Conservation (phyloP, 495 filamentous ascomycete genomes). For the Neurospora sp. region DNA sequence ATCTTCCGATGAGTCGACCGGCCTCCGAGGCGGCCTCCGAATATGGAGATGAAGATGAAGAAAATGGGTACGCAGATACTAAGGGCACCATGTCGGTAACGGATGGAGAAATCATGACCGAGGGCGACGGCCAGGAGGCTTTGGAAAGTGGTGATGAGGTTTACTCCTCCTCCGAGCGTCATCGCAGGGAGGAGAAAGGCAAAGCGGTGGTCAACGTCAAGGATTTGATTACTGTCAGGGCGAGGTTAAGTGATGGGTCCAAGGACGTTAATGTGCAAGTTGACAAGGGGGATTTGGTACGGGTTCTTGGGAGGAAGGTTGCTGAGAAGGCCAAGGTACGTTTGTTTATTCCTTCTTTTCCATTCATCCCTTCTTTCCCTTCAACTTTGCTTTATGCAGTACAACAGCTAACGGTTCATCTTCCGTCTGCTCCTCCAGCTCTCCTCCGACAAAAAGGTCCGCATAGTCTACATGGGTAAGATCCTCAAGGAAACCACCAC, state of each 20-base stretch:
- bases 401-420: conserved; percentile 8
- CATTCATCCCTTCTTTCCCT: background rate
- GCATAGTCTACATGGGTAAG: conserved; percentile 69
- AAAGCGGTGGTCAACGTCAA: conserved; percentile 35
- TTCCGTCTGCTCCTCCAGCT: conserved; percentile 23
- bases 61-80: conserved; percentile 16
- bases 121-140: conserved; percentile 19
- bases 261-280: conserved; percentile 54
- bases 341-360: conserved; percentile 1
- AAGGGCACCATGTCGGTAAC: conserved; percentile 28
- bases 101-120: conserved; percentile 32
- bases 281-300: conserved; percentile 51
- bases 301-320: conserved; percentile 50
- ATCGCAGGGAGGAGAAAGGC: conserved; percentile 57
- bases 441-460: conserved; percentile 43
- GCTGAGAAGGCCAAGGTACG: conserved; percentile 56
- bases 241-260: conserved; percentile 60
- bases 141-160: conserved; percentile 40
- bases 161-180: conserved; percentile 19
- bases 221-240: conserved; percentile 51
- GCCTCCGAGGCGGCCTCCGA: conserved; percentile 14
- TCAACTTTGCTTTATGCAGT: background rate
- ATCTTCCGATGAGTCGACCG: conserved; percentile 41
- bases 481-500: conserved; percentile 59
- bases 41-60: conserved; percentile 8